phyloP scores from a whole-genome alignment of 2,329 filamentous ascomycete genomes.

The Amylocarpus encephaloides region DNA sequence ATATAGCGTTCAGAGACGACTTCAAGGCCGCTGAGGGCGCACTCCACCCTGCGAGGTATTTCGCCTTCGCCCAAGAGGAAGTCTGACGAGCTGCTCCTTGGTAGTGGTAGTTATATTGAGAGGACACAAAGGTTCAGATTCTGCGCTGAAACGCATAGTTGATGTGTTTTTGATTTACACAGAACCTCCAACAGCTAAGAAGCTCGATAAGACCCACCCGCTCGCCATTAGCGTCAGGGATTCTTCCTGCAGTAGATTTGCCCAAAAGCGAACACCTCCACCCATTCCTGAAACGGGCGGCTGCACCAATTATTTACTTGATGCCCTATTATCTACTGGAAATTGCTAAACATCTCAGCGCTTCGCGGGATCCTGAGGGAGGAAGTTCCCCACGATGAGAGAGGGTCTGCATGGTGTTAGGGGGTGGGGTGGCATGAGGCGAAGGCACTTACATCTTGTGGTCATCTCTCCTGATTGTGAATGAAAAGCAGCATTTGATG shows the following conservation, averaged over 20 bases:
- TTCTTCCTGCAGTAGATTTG: not conserved
- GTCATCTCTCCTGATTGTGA: slow-evolving; percentile 89
- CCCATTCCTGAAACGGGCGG: not conserved
- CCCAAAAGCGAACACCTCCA: not conserved
- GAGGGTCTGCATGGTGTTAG: slow-evolving; percentile 58
- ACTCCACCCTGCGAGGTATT: not conserved
- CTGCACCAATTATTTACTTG: slow-evolving; percentile 3
- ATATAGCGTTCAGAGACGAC: not conserved
- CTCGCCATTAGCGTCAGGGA: not conserved
- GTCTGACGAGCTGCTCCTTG: not conserved
- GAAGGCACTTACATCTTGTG: slow-evolving; percentile 76
- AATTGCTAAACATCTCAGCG: not conserved
- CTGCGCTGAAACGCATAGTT: not conserved
- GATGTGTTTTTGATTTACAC: not conserved
- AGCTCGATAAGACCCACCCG: not conserved
- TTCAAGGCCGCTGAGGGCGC: not conserved
- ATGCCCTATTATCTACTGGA: slow-evolving; percentile 7
- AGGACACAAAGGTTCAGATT: not conserved
- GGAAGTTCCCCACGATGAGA: slow-evolving; percentile 92
- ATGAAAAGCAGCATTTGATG: slow-evolving; percentile 93
- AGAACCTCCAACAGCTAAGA: not conserved
- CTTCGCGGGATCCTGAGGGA: slow-evolving; percentile 55
- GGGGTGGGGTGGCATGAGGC: not conserved
- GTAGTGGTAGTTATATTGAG: not conserved
- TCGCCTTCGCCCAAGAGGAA: not conserved